Evolutionary conservation across 148 eudicot genomes (phyloP), one percentile per base, ranked within the genome.

Genomic region (Amaranthus cruentus): DNA sequence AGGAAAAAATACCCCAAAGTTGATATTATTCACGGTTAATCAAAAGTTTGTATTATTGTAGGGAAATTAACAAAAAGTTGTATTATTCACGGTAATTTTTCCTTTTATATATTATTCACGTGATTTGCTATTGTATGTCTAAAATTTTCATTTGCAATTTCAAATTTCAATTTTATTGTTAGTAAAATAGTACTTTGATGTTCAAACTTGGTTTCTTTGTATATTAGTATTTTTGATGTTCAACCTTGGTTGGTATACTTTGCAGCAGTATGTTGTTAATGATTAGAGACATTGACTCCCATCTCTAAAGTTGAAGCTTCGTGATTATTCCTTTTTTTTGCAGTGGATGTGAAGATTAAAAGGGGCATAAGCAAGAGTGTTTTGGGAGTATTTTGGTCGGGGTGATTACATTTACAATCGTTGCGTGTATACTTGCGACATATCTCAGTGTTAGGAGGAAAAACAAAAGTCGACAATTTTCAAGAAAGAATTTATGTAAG

Each of bases 401-500:
- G 69, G 85, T 80, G 56, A 72, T 83, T 74, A 66, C 62, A 55
- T 79, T 71, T 80, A 80, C 79, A 76, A 77, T 77, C 43, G 55
- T 61, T 15, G 52, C 81, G 14, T 78, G 95, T 71, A 84, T 80
- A 69, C 68, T 77, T 51, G 51, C 68, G 68, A 84, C 88, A 6
- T 46, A 85, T 50, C 76, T 85, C 21, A 77, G 86, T 68, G 72
- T 80, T 61, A 87, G 71, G 85, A 81, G 84, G 74, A 73, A 74
- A 73, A 73, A 77, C 62, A 84, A 70, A 62, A 47, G 73, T n/a
- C 77, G 71, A 9, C 70, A 63, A 11, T 12, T 75, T 69, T 86
- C 90, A 57, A 81, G 80, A 73, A 82, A 69, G 69, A 64, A 53
- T 54, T 66, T 79, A 15, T 84, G 93, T 91, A 84, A 85, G 97